Evolutionary conservation across 495 filamentous ascomycete genomes (phyloP), one percentile per base, ranked within the genome.

Genomic region (Eremomyces bilateralis): DNA sequence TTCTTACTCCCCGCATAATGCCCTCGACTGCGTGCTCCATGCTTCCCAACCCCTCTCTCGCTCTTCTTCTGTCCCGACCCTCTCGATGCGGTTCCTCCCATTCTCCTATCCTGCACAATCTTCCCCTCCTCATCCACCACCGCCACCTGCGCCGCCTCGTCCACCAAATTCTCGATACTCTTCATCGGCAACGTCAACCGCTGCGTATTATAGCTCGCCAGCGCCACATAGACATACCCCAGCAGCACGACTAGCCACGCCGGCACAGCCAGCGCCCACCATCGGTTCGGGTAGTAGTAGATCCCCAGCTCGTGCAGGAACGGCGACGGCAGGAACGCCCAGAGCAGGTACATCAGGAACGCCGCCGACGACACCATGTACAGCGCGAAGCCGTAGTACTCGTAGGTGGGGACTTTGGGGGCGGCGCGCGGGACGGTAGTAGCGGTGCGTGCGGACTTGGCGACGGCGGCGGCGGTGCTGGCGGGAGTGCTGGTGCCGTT

Each of bases 321-420:
- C 0, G 82, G 79, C 15, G 78, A 80, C 0, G 88, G 88, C 2
- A 93, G 73, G 51, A 82, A 95, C 10, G 79, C 76, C 88, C 90
- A 97, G 2, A 95, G 65, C 6, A 95, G 61, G 51, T 95, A 95
- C 33, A 93, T 74, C 18, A 84, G 52, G 50, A 94, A 95, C 1
- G 66, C 70, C 24, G 83, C 57, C 11, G 67, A 75, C 22, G 73
- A 79, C 45, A 79, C 75, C 18, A 97, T 64, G 52, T 97, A 95
- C 18, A 97, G 65, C 33, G 88, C 84, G 57, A 97, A 95, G 42
- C 88, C 88, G 52, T 97, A 95, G 65, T 97, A 97, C 50, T 97
- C 88, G 53, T 97, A 95, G 0, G 88, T 97, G 5, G 88, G 88
- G 1, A 95, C 83, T 44, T 83, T 84, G 0, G 88, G 88, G 29